A percentile compares a stretch with the other conserved stretches of the same genome.
phyloP scores from a whole-genome alignment of 1,284 basidiomycete species.

The Cutaneotrichosporon arboriforme region DNA sequence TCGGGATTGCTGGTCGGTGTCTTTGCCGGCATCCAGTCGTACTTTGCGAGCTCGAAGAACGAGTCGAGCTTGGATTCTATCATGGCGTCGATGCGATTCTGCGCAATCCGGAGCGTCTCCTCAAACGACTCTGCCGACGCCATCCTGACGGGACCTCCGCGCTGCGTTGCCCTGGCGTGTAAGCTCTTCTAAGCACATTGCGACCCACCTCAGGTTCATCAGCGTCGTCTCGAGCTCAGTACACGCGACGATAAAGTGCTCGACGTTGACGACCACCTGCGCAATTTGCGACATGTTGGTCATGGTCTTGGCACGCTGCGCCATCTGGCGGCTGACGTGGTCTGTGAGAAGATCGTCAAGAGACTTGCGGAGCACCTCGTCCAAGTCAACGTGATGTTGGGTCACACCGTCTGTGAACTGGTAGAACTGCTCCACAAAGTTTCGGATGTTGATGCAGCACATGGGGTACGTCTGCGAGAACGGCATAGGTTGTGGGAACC shows the following conservation, averaged over 20 bases:
- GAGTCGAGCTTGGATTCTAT: constrained; percentile 93
- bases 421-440: constrained; percentile 93
- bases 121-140: constrained; percentile 56
- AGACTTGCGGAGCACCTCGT: constrained; percentile 87
- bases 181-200: background rate
- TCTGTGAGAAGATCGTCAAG: constrained; percentile 77
- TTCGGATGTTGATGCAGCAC: constrained; percentile 92
- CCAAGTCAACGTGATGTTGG: constrained; percentile 85
- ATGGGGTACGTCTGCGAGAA: constrained; percentile 95
- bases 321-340: constrained; percentile 74
- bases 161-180: constrained; percentile 62
- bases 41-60: constrained; percentile 90
- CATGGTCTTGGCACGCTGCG: constrained; percentile 62
- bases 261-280: constrained; percentile 88
- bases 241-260: constrained; percentile 85
- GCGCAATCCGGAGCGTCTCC: constrained; percentile 63
- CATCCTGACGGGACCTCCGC: constrained; percentile 61
- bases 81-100: constrained; percentile 70
- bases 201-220: constrained; percentile 60
- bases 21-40: constrained; percentile 74
- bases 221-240: constrained; percentile 80
- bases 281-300: constrained; percentile 86
- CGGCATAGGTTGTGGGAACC: constrained; percentile 72
- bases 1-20: constrained; percentile 50
- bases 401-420: constrained; percentile 91